Conservation (phyloP, 768 basidiomycete species). For the Rhodotorula toruloides region DNA sequence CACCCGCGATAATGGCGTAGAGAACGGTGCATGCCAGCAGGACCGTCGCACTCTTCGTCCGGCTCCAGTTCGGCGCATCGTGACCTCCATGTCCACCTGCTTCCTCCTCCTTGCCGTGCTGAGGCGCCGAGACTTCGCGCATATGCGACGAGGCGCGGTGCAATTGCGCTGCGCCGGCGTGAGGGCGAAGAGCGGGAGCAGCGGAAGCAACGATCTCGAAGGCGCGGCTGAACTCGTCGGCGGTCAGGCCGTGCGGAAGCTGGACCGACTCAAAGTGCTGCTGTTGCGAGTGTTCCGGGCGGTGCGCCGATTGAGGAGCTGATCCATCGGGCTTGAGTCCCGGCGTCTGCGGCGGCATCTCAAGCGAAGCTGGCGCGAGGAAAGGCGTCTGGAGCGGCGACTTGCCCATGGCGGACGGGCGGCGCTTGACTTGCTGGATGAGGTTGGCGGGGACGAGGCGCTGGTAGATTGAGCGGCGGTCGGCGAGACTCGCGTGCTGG, state of each 20-base stretch:
- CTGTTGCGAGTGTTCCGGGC: too few species aligned
- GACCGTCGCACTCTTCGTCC: slow-evolving; percentile 81
- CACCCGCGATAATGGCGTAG: slow-evolving; percentile 93
- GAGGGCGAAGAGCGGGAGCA: slow-evolving; percentile 45
- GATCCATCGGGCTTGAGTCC: not conserved
- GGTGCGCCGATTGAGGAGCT: too few species aligned
- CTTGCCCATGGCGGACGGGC: not conserved
- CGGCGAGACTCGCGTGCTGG: not conserved
- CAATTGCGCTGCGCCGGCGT: slow-evolving; percentile 41
- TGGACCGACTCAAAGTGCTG: slow-evolving; percentile 9
- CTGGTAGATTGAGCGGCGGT: slow-evolving; percentile 30
- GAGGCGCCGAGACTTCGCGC: slow-evolving; percentile 49
- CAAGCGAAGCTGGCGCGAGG: not conserved
- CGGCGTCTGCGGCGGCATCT: not conserved
- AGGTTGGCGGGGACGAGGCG: slow-evolving; percentile 53
- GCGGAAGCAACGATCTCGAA: slow-evolving; percentile 27
- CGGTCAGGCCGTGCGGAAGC: slow-evolving; percentile 45
- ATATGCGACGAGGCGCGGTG: slow-evolving; percentile 55
- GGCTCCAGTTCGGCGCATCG: slow-evolving; percentile 94
- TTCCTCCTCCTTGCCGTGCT: slow-evolving; percentile 49
- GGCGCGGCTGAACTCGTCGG: slow-evolving; percentile 43
- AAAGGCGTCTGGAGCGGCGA: slow-evolving; percentile 4
- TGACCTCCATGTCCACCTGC: slow-evolving; percentile 68
- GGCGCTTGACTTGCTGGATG: slow-evolving; percentile 52
- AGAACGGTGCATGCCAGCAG: slow-evolving; percentile 80